Percentiles rank a stretch among this genome's conserved stretches.
phyloP scores from a whole-genome alignment of 345 rosid genomes.

The Iberis pinnata region DNA sequence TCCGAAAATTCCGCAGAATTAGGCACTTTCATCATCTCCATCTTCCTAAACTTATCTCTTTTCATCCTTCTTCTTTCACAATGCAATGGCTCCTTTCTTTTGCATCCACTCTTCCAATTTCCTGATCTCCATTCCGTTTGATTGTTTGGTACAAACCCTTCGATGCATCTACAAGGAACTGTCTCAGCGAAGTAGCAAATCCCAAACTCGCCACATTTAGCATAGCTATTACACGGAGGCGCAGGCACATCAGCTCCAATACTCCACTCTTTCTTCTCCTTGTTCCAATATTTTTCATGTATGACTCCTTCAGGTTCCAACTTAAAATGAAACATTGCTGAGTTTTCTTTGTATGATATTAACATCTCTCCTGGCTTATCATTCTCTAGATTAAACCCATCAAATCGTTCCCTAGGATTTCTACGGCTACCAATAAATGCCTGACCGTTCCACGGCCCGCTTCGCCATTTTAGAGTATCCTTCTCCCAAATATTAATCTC shows the following conservation, averaged over 20 bases:
- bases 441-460: slow-evolving; percentile 59
- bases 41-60: slow-evolving; percentile 38
- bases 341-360: slow-evolving; percentile 5
- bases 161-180: slow-evolving; percentile 46
- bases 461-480: slow-evolving; percentile 34
- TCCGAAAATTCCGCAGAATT: slow-evolving; percentile 24
- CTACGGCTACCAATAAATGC: slow-evolving; percentile 37
- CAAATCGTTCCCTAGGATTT: no score
- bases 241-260: neutral
- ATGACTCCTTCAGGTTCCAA: slow-evolving; percentile 37
- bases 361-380: slow-evolving; percentile 25
- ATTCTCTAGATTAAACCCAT: slow-evolving; percentile 22
- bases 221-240: slow-evolving; percentile 39
- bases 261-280: slow-evolving; percentile 18
- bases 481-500: slow-evolving; percentile 42
- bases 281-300: slow-evolving; percentile 11
- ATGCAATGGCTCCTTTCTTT: slow-evolving; percentile 28
- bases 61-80: slow-evolving; percentile 32
- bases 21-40: slow-evolving; percentile 38
- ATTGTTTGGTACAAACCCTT: slow-evolving; percentile 44
- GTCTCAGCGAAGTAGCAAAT: slow-evolving; percentile 19
- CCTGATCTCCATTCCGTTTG: slow-evolving; percentile 34
- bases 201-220: slow-evolving; percentile 44
- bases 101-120: slow-evolving; percentile 47
- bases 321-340: slow-evolving; percentile 1